phyloP scores from a whole-genome alignment of 768 basidiomycete genomes.

The Hericium coralloides region DNA sequence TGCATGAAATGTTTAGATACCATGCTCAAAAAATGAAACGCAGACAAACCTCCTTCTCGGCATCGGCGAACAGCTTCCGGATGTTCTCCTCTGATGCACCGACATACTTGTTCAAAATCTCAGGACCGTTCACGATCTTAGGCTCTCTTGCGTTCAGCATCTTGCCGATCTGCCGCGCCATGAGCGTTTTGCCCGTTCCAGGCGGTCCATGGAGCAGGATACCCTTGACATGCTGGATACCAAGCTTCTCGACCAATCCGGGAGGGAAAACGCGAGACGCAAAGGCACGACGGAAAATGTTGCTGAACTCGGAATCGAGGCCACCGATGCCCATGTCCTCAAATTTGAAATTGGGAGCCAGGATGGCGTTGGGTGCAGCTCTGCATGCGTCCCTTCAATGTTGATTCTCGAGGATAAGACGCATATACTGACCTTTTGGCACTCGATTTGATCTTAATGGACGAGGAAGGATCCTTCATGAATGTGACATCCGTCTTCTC shows the following conservation, averaged over 20 bases:
- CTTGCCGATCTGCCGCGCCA: constrained; percentile 97
- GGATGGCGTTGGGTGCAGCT: constrained; percentile 87
- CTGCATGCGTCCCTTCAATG: constrained; percentile 29
- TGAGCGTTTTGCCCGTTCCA: constrained; percentile 96
- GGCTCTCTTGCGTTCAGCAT: constrained; percentile 98
- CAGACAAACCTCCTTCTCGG: constrained; percentile 80
- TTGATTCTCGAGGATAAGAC: background rate
- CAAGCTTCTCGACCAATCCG: constrained; percentile 91
- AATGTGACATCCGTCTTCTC: constrained; percentile 88
- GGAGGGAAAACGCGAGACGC: constrained; percentile 98
- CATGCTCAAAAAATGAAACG: background rate
- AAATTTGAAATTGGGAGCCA: constrained; percentile 98
- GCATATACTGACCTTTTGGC: constrained; percentile 59
- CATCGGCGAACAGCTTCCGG: constrained; percentile 94
- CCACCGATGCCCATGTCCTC: constrained; percentile 99
- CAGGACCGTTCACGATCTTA: constrained; percentile 97
- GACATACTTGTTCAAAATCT: constrained; percentile 94
- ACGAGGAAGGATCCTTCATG: constrained; percentile 71
- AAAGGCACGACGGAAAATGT: constrained; percentile 97
- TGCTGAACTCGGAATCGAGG: constrained; percentile 87
- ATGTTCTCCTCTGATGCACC: constrained; percentile 98
- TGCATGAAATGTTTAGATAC: constrained; percentile 21
- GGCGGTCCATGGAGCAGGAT: constrained; percentile 94
- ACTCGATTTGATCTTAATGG: constrained; percentile 87
- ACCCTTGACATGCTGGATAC: constrained; percentile 98